Conservation (phyloP, 345 rosid species). For the sweet orange (Citrus sinensis) region DNA sequence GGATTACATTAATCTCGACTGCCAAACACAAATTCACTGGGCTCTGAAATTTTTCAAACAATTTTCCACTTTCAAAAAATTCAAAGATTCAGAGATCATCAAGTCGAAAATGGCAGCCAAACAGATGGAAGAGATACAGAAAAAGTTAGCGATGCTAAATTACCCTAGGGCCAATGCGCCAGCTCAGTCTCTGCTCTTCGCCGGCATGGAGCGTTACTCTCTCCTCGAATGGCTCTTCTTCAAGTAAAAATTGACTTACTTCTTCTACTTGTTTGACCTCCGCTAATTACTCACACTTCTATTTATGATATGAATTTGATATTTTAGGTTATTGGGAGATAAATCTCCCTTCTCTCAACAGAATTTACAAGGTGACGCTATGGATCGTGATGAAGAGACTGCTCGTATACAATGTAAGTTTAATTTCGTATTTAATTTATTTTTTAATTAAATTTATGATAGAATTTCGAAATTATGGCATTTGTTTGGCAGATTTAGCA, state of each 20-base stretch:
- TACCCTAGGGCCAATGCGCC: conserved; percentile 88
- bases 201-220: conserved; percentile 98
- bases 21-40: background rate
- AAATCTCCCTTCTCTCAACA: conserved; percentile 95
- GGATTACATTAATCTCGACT: background rate
- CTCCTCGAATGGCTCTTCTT: conserved; percentile 98
- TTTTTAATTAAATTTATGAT: background rate
- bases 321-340: conserved; percentile 75
- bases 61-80: background rate
- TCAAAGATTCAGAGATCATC: background rate
- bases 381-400: conserved; percentile 92
- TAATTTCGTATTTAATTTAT: background rate
- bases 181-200: conserved; percentile 96
- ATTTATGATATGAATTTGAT: background rate
- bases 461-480: background rate
- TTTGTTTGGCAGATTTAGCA: conserved; percentile 65
- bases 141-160: conserved; percentile 56
- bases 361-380: conserved; percentile 75
- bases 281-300: background rate
- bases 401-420: conserved; percentile 77
- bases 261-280: background rate
- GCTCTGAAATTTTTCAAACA: background rate
- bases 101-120: conserved; percentile 64
- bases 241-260: conserved; percentile 39
- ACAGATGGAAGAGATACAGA: conserved; percentile 93